These are phyloP conservation scores for Geotrichum carabidarum DNA, from an alignment of 1,139 yeast genomes.

Conservation along the genomic window DNA sequence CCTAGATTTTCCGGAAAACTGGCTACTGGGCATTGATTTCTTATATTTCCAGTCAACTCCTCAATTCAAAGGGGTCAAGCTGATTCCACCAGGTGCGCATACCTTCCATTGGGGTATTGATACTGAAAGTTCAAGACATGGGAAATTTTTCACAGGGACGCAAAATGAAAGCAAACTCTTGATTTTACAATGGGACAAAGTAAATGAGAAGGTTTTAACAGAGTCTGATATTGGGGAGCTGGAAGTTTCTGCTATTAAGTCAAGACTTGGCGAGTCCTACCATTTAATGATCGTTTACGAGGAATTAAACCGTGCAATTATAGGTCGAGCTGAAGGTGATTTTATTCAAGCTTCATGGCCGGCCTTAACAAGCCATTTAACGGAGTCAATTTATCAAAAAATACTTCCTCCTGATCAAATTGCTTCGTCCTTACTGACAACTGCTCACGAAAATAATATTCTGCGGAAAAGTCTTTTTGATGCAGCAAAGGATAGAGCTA, in stretches of 20 bases:
- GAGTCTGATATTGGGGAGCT: slow-evolving; percentile 34
- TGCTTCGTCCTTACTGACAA: slow-evolving; percentile 40
- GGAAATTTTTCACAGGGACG: slow-evolving; percentile 31
- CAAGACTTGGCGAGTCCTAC: slow-evolving; percentile 31
- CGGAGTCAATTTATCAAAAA: slow-evolving; percentile 21
- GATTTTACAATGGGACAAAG: slow-evolving; percentile 31
- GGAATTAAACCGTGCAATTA: slow-evolving; percentile 4
- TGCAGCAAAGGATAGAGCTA: slow-evolving; percentile 23
- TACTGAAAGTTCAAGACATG: slow-evolving; percentile 30
- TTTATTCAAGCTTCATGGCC: slow-evolving; percentile 27
- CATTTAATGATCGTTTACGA: slow-evolving; percentile 34
- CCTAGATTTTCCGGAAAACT: slow-evolving; percentile 23
- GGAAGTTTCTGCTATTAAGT: slow-evolving; percentile 30
- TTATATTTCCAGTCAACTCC: slow-evolving; percentile 39
- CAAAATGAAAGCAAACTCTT: slow-evolving; percentile 26
- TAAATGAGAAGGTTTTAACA: slow-evolving; percentile 29
- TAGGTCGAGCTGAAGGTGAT: slow-evolving; percentile 1
- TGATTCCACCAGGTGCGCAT: slow-evolving; percentile 40
- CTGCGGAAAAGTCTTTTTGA: slow-evolving; percentile 34
- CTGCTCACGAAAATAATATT: slow-evolving; percentile 40
- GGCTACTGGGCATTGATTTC: slow-evolving; percentile 40
- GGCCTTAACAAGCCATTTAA: slow-evolving; percentile 26
- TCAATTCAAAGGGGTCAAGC: slow-evolving; percentile 38
- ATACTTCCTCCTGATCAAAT: slow-evolving; percentile 28
- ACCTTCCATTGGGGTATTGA: slow-evolving; percentile 39